Conservation (phyloP, 306 rosid species). For the Phaseolus lunatus region DNA sequence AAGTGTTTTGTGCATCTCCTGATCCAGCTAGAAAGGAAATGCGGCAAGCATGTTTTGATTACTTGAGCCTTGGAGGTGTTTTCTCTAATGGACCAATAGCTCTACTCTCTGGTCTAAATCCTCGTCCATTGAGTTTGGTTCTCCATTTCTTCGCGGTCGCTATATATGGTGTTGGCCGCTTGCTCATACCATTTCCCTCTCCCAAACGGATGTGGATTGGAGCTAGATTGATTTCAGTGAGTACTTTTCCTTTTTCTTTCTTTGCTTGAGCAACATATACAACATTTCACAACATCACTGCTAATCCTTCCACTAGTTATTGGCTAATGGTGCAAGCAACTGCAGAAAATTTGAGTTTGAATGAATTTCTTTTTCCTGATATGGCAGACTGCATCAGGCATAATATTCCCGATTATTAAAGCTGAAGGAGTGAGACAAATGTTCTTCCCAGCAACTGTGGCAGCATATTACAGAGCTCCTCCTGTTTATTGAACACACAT, state of each 20-base stretch:
- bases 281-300: not conserved
- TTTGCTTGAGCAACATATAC: slow-evolving; percentile 5
- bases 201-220: slow-evolving; percentile 63
- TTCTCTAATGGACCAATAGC: slow-evolving; percentile 63
- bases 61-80: slow-evolving; percentile 65
- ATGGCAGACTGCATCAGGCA: slow-evolving; percentile 74
- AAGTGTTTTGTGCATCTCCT: slow-evolving; percentile 71
- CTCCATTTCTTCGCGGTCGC: slow-evolving; percentile 66
- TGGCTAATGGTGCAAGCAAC: not conserved
- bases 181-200: slow-evolving; percentile 67
- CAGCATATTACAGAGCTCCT: slow-evolving; percentile 83
- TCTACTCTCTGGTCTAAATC: slow-evolving; percentile 68
- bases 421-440: slow-evolving; percentile 90
- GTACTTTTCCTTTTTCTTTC: slow-evolving; percentile 3
- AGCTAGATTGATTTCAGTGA: slow-evolving; percentile 62
- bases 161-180: slow-evolving; percentile 56
- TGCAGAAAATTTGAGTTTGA: not conserved
- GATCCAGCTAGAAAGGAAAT: slow-evolving; percentile 70
- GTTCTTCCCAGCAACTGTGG: slow-evolving; percentile 82
- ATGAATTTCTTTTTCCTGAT: not conserved
- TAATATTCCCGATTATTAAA: slow-evolving; percentile 79
- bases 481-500: slow-evolving; percentile 51
- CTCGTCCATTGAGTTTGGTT: slow-evolving; percentile 58
- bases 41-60: slow-evolving; percentile 68
- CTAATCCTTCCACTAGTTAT: not conserved